A percentile compares a stretch with the other conserved stretches of the same genome.
Evolutionary conservation across 2,329 filamentous ascomycete species (phyloP).

Genomic region (Capronia americana): DNA sequence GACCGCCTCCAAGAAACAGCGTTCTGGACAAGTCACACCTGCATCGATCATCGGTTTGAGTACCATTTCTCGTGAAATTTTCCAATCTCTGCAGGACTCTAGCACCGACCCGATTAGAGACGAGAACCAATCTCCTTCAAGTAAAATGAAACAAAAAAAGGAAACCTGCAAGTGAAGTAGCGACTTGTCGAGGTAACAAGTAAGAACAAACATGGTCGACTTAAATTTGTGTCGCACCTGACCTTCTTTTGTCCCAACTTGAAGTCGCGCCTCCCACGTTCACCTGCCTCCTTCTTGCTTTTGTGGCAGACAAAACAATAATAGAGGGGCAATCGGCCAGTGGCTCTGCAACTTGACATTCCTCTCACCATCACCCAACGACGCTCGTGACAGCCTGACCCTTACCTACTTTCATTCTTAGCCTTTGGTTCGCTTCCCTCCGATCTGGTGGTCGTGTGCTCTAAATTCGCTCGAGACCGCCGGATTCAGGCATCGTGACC

Average conservation of each 20-base stretch:
- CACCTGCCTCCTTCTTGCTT: background rate
- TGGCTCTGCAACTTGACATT: background rate
- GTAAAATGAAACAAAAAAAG: background rate
- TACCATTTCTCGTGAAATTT: background rate
- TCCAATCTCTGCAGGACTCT: background rate
- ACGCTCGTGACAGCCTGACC: constrained; percentile 6
- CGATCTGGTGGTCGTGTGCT: constrained; percentile 19
- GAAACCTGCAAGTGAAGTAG: background rate
- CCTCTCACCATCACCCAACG: constrained; percentile 7
- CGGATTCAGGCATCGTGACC: constrained; percentile 6
- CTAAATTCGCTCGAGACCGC: constrained; percentile 8
- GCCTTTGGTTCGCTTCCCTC: background rate
- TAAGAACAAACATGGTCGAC: background rate
- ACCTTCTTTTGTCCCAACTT: background rate
- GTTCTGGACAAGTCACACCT: constrained; percentile 2
- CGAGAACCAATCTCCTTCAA: background rate
- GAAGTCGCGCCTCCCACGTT: background rate
- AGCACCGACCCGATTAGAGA: background rate
- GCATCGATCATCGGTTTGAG: background rate
- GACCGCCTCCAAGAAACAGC: background rate
- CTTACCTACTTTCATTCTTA: background rate
- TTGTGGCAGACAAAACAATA: constrained; percentile 4
- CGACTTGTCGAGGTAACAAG: background rate
- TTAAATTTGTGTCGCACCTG: constrained; percentile 12
- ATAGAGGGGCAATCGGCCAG: background rate